Evolutionary conservation across 768 basidiomycete species (phyloP).

Genomic region (Leccinum olivaceopallidum): DNA sequence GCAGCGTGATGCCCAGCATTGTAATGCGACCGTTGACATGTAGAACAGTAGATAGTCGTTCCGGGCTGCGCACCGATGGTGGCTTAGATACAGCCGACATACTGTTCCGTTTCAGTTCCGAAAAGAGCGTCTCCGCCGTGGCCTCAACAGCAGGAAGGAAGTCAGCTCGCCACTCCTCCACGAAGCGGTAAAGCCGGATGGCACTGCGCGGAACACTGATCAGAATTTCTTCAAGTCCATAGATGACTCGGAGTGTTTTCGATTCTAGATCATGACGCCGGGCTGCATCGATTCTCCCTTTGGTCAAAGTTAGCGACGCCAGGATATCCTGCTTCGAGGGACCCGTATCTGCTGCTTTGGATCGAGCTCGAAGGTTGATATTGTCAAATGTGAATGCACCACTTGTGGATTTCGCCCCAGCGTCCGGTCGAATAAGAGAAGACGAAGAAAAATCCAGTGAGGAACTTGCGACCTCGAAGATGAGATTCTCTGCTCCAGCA

Average conservation of each 20-base stretch:
- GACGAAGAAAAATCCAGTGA: conserved; percentile 27
- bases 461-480: conserved; percentile 57
- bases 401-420: conserved; percentile 44
- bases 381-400: conserved; percentile 49
- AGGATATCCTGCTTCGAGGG: conserved; percentile 53
- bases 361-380: conserved; percentile 59
- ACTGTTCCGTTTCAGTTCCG: too few relatives aligned
- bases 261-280: conserved; percentile 46
- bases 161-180: too few relatives aligned
- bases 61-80: too few relatives aligned
- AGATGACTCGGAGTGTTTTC: conserved; percentile 43
- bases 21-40: too few relatives aligned
- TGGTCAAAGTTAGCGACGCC: conserved; percentile 55
- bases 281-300: conserved; percentile 47
- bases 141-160: too few relatives aligned
- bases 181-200: too few relatives aligned
- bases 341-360: conserved; percentile 40
- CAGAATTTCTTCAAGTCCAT: conserved; percentile 46
- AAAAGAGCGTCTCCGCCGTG: too few relatives aligned
- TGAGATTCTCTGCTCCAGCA: conserved; percentile 69
- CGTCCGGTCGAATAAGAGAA: conserved; percentile 14
- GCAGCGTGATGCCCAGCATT: too few relatives aligned
- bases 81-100: too few relatives aligned
- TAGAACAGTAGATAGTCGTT: too few relatives aligned
- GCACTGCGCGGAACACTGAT: conserved; percentile 76